A percentile compares a stretch with the other conserved stretches of the same genome.
These are phyloP conservation scores for Pseudogymnoascus sp. DNA, from an alignment of 2,329 filamentous ascomycete genomes.

Conservation along the genomic window DNA sequence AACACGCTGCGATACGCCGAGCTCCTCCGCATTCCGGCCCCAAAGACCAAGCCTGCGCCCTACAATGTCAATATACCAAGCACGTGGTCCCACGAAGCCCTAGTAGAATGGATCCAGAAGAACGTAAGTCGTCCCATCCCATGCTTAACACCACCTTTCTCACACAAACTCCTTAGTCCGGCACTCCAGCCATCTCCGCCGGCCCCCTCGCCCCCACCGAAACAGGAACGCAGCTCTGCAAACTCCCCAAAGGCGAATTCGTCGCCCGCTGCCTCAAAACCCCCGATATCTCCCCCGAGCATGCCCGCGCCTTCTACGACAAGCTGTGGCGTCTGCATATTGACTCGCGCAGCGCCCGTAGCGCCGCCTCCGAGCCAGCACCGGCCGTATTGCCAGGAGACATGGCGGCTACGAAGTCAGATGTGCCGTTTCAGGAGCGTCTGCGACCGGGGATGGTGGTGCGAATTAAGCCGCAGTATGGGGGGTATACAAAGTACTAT, in stretches of 20 bases:
- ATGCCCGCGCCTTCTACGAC: conserved; percentile 35
- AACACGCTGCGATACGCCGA: conserved; percentile 88
- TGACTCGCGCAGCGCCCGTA: conserved; percentile 28
- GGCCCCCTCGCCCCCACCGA: conserved; percentile 34
- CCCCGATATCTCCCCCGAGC: conserved; percentile 29
- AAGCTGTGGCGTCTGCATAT: conserved; percentile 39
- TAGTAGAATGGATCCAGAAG: conserved; percentile 34
- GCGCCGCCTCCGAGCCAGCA: not conserved
- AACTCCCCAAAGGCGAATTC: conserved; percentile 35
- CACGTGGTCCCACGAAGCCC: conserved; percentile 35
- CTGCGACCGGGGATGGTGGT: conserved; percentile 38
- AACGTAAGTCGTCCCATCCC: conserved; percentile 30
- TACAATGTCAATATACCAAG: conserved; percentile 28
- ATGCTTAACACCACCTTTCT: not conserved
- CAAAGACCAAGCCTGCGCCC: conserved; percentile 20
- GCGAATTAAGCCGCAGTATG: conserved; percentile 24
- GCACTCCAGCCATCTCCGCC: conserved; percentile 30
- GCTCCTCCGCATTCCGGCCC: conserved; percentile 36
- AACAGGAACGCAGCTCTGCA: conserved; percentile 36
- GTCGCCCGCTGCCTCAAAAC: conserved; percentile 35
- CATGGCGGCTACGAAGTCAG: not conserved
- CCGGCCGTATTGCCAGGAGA: not conserved
- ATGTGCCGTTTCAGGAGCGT: conserved; percentile 32
- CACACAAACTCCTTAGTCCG: conserved; percentile 29
- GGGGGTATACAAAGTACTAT: conserved; percentile 23